Evolutionary conservation across 2,329 filamentous ascomycete genomes (phyloP).

Genomic region (Fonsecaea erecta): DNA sequence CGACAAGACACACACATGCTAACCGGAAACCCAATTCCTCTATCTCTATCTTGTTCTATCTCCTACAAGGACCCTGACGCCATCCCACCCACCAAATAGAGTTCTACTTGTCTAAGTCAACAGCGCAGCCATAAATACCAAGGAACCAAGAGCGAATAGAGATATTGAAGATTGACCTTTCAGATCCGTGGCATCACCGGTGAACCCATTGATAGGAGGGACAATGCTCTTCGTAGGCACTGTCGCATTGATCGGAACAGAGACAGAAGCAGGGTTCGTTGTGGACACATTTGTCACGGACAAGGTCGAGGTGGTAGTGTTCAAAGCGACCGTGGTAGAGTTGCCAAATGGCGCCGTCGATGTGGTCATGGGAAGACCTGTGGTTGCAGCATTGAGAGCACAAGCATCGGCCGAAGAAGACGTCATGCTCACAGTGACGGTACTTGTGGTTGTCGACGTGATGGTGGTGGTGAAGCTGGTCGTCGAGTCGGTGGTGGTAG

Average conservation of each 20-base stretch:
- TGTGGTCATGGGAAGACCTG: slow-evolving; percentile 27
- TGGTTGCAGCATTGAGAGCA: slow-evolving; percentile 22
- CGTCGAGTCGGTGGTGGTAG: neutral
- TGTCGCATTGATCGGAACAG: slow-evolving; percentile 17
- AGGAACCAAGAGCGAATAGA: slow-evolving; percentile 28
- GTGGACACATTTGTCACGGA: slow-evolving; percentile 28
- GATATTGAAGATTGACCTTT: slow-evolving; percentile 20
- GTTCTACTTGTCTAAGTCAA: slow-evolving; percentile 12
- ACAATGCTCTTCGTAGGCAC: slow-evolving; percentile 23
- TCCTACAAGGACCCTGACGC: neutral
- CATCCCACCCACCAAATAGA: neutral
- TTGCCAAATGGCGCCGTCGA: slow-evolving; percentile 28
- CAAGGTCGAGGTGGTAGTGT: slow-evolving; percentile 32
- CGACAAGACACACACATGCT: neutral
- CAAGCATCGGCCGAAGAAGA: slow-evolving; percentile 15
- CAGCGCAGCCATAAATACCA: slow-evolving; percentile 26
- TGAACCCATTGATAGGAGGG: slow-evolving; percentile 28
- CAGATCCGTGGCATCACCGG: slow-evolving; percentile 24
- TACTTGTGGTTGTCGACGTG: slow-evolving; percentile 31
- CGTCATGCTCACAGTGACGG: slow-evolving; percentile 24
- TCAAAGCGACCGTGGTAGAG: slow-evolving; percentile 28
- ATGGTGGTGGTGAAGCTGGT: slow-evolving; percentile 25
- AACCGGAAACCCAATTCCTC: neutral
- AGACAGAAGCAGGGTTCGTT: slow-evolving; percentile 8
- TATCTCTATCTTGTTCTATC: neutral